phyloP scores from a whole-genome alignment of 371 early-diverging fungal genomes.

The Mortierella sp. region DNA sequence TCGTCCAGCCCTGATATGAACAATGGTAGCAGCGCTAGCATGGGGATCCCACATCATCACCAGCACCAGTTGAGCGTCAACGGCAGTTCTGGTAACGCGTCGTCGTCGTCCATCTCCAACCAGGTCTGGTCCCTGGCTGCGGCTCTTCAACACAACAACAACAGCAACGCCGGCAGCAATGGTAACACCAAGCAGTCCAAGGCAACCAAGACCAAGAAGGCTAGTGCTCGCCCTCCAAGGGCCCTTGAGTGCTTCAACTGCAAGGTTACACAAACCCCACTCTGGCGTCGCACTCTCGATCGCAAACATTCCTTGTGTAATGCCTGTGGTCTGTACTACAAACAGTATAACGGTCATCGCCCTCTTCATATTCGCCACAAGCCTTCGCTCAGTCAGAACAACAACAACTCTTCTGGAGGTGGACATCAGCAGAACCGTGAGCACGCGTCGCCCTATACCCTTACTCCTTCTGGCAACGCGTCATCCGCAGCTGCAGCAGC shows the following conservation, averaged over 20 bases:
- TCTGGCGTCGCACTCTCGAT: constrained; percentile 88
- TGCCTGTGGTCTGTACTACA: constrained; percentile 87
- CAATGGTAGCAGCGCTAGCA: constrained; percentile 6
- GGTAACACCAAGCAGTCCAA: constrained; percentile 16
- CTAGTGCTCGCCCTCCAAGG: constrained; percentile 65
- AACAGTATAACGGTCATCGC: constrained; percentile 81
- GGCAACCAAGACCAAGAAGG: constrained; percentile 49
- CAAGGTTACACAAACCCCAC: constrained; percentile 82
- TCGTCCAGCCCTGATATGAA: constrained; percentile 34
- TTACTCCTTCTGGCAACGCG: constrained; percentile 25
- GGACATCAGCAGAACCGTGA: constrained; percentile 37
- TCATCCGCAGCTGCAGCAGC: background rate
- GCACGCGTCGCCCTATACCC: constrained; percentile 48
- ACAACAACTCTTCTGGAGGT: background rate
- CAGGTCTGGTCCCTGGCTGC: constrained; percentile 37
- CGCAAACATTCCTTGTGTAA: constrained; percentile 84
- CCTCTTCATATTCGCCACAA: constrained; percentile 77
- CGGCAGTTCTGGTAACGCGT: constrained; percentile 2
- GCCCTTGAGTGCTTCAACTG: constrained; percentile 88
- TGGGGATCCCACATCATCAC: constrained; percentile 20
- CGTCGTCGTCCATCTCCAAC: constrained; percentile 10
- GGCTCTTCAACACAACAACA: constrained; percentile 19
- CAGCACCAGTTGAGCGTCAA: constrained; percentile 8
- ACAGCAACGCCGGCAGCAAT: background rate
- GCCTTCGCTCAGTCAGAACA: constrained; percentile 55